Base-by-base conservation (phyloP, 148 eudicot genomes). In the Fagopyrum tataricum region DNA sequence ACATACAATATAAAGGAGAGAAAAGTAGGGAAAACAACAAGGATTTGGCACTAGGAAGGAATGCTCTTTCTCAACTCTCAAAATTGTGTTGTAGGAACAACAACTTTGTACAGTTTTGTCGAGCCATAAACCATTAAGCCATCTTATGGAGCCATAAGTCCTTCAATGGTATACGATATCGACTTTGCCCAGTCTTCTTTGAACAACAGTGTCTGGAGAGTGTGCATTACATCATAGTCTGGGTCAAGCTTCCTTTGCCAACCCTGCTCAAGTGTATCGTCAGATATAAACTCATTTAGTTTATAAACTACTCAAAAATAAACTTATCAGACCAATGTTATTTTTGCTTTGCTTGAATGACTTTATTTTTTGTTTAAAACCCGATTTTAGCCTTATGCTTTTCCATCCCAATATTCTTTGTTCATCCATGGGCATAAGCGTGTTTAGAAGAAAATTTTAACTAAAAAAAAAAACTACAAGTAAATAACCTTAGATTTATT, bases 181-280 rank as follows among this genome's bases (percentile, higher is more conserved):
- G 96, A 95, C 72, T 89, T 62, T 4, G 96, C 98, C 98, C 97
- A 95, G 74, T 95, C 93, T 2, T 76, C 89, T 87, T 90, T 95
- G 67, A 95, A 87, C 53, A 95, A 83, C 78, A 95, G 76, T 2
- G 91, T 87, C 76, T 87, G 96, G 13, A 95, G 85, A 4, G 98
- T 95, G 40, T 77, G 83, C 98, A 95, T 95, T 74, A 95, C 87
- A 79, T 95, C 86, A 17, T 95, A 95, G 51, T 88, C 90, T 6
- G 98, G 98, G 78, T 95, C 98, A 17, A 95, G 96, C 86, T 95
- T 95, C 79, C 98, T 85, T 70, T 95, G 98, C 98, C 98, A 95
- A 72, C 98, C 97, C 98, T 95, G 7, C 44, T 68, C 10, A 41
- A 37, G 48, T 3, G 1, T 31, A 31, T 31, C n/a, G n/a, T n/a